Conservation (phyloP, 179 eudicot species). For the Camellia oleifera region DNA sequence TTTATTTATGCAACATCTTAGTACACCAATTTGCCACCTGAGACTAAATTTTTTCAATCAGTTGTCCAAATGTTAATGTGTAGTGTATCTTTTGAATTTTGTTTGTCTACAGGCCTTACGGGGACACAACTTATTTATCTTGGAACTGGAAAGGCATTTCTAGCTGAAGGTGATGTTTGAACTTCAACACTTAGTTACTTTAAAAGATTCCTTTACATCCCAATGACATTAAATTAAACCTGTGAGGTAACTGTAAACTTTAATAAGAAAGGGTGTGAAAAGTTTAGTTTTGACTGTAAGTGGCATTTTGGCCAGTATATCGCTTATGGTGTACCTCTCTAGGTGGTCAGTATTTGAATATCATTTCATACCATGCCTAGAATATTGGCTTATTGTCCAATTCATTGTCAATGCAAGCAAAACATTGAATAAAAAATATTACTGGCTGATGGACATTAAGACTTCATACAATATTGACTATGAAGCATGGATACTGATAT, state of each 20-base stretch:
- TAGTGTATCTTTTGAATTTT: not conserved
- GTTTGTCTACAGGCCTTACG: conserved; percentile 47
- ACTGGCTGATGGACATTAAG: not conserved
- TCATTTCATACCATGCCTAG: not conserved
- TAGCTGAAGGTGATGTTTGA: conserved; percentile 25
- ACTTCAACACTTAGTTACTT: not conserved
- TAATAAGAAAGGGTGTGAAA: not conserved
- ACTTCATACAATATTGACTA: not conserved
- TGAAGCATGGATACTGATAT: too few species aligned
- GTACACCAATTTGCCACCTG: not conserved
- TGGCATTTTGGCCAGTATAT: not conserved
- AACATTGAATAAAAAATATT: not conserved
- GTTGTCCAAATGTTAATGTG: not conserved
- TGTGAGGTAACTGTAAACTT: not conserved
- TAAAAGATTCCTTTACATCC: not conserved
- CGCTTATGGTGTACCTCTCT: not conserved
- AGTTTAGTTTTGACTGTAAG: not conserved
- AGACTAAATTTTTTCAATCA: not conserved
- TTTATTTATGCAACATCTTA: not conserved
- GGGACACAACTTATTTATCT: conserved; percentile 45
- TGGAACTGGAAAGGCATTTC: conserved; percentile 50
- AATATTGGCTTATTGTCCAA: not conserved
- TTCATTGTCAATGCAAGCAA: not conserved
- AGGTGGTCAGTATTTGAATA: not conserved
- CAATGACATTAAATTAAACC: not conserved